Percentiles rank a stretch among this genome's conserved stretches.
Evolutionary conservation across 768 basidiomycete genomes (phyloP).

Genomic region (Coprinopsis marcescibilis): DNA sequence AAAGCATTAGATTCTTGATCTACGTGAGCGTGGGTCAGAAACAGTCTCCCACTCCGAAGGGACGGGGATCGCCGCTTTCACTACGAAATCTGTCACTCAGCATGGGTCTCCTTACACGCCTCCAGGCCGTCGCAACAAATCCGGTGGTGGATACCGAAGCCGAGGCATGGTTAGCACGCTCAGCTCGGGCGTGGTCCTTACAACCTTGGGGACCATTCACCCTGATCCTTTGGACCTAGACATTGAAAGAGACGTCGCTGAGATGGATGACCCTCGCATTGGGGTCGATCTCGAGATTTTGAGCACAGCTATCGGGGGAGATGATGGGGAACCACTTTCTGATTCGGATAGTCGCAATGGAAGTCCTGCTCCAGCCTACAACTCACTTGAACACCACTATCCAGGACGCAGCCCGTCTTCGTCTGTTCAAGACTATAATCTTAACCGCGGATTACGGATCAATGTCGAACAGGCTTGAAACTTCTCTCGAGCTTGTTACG

Average conservation of each 20-base stretch:
- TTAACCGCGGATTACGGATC: constrained; percentile 46
- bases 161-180: constrained; percentile 50
- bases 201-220: constrained; percentile 56
- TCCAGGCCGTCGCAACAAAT: constrained; percentile 41
- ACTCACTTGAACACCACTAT: constrained; percentile 46
- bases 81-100: constrained; percentile 55
- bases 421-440: constrained; percentile 17
- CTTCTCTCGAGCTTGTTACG: constrained; percentile 37
- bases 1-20: constrained; percentile 59
- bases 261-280: constrained; percentile 53
- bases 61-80: constrained; percentile 62
- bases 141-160: constrained; percentile 30
- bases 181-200: constrained; percentile 57
- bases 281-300: constrained; percentile 49
- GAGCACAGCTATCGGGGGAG: constrained; percentile 46
- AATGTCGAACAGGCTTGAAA: constrained; percentile 61
- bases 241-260: constrained; percentile 46
- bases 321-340: constrained; percentile 45
- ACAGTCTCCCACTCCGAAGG: constrained; percentile 71
- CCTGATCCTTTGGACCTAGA: constrained; percentile 45
- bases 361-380: constrained; percentile 53
- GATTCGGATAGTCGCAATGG: constrained; percentile 34
- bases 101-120: constrained; percentile 51
- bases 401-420: constrained; percentile 18
- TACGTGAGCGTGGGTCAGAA: constrained; percentile 76